Conservation (phyloP, 2,329 filamentous ascomycete species). For the Claviceps capensis region DNA sequence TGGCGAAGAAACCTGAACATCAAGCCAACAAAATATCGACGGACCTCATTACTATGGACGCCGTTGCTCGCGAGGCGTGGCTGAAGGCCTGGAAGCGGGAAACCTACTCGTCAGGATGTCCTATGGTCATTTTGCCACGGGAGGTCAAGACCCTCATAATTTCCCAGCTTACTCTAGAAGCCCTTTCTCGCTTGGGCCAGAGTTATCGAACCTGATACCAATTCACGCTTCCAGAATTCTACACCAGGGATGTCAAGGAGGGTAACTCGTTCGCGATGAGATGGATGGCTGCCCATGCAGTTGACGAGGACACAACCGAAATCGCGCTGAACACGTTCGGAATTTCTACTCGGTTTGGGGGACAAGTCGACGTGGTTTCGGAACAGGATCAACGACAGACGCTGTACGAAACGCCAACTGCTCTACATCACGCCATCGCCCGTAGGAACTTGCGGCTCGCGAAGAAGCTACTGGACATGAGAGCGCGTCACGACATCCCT, state of each 20-base stretch:
- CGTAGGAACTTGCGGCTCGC: background rate
- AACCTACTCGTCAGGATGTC: background rate
- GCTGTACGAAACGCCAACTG: background rate
- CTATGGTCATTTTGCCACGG: background rate
- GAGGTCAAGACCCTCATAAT: background rate
- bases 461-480: background rate
- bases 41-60: conserved; percentile 21
- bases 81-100: background rate
- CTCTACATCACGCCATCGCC: conserved; percentile 1
- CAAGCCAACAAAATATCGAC: background rate
- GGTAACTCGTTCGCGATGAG: background rate
- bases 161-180: background rate
- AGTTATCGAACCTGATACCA: background rate
- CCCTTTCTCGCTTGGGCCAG: background rate
- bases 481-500: background rate
- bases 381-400: no score
- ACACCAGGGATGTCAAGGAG: background rate
- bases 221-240: background rate
- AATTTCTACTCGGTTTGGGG: background rate
- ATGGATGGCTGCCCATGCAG: conserved; percentile 1
- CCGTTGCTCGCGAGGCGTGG: conserved; percentile 11
- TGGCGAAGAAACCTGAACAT: background rate
- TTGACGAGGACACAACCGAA: background rate
- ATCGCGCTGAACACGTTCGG: background rate
- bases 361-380: background rate